Conservation (phyloP, 306 rosid genomes). For the Dryas alaskensis region DNA sequence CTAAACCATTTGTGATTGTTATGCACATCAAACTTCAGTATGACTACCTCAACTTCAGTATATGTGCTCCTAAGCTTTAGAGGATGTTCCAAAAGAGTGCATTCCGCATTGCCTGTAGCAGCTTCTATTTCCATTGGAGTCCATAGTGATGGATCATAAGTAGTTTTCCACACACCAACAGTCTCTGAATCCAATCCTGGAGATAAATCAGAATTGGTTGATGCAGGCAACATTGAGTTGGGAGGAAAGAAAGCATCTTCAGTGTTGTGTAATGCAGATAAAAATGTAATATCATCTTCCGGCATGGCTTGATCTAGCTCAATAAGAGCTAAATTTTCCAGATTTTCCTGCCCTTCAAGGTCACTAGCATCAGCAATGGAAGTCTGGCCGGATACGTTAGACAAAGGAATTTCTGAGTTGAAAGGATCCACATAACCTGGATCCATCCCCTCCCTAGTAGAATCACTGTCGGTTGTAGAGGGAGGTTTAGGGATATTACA, state of each 20-base stretch:
- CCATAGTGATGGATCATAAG: slow-evolving; percentile 70
- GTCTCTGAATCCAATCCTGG: slow-evolving; percentile 28
- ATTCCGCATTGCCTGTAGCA: slow-evolving; percentile 74
- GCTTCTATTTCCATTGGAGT: slow-evolving; percentile 75
- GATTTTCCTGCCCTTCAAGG: slow-evolving; percentile 42
- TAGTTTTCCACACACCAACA: slow-evolving; percentile 25
- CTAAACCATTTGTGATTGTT: slow-evolving; percentile 7
- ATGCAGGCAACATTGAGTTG: slow-evolving; percentile 25
- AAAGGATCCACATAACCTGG: slow-evolving; percentile 29
- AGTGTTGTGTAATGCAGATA: slow-evolving; percentile 50
- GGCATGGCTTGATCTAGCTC: slow-evolving; percentile 39
- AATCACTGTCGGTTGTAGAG: slow-evolving; percentile 29
- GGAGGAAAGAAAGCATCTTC: slow-evolving; percentile 38
- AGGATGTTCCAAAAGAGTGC: slow-evolving; percentile 64
- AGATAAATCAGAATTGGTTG: slow-evolving; percentile 33
- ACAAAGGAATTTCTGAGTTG: slow-evolving; percentile 31
- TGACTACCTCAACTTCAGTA: slow-evolving; percentile 66
- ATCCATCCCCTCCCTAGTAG: slow-evolving; percentile 30
- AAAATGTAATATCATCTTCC: slow-evolving; percentile 46
- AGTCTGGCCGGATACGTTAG: slow-evolving; percentile 28
- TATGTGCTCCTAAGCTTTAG: slow-evolving; percentile 74
- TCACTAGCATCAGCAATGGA: slow-evolving; percentile 32
- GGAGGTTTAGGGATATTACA: slow-evolving; percentile 17
- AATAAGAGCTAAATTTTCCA: slow-evolving; percentile 36
- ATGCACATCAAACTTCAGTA: slow-evolving; percentile 20